phyloP scores from a whole-genome alignment of 2,329 filamentous ascomycete genomes.

The Xylariales sp. region DNA sequence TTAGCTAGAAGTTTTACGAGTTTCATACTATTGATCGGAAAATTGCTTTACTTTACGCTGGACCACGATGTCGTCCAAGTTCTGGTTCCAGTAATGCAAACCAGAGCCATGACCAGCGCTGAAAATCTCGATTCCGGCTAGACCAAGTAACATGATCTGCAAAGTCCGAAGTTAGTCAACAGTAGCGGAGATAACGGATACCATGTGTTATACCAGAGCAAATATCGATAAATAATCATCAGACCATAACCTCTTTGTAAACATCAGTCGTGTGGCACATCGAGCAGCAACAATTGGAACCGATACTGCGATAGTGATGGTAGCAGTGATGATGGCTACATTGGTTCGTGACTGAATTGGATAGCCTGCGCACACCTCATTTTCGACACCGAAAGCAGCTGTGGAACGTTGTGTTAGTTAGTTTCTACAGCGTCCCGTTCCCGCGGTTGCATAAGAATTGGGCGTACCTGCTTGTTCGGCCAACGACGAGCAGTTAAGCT shows the following conservation, averaged over 20 bases:
- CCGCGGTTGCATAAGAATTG: not conserved
- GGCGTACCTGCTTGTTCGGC: not conserved
- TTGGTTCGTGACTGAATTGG: not conserved
- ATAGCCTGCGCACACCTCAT: conserved; percentile 1
- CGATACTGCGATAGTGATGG: not conserved
- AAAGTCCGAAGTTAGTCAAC: not conserved
- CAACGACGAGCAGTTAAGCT: not conserved
- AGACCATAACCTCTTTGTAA: conserved; percentile 4
- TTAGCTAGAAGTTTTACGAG: not conserved
- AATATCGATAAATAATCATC: conserved; percentile 5
- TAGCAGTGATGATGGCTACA: conserved; percentile 1
- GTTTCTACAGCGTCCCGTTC: no score
- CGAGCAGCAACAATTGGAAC: conserved; percentile 2
- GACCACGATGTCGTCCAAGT: not conserved
- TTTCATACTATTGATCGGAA: not conserved
- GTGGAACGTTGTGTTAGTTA: not conserved
- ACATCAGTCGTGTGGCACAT: conserved; percentile 3
- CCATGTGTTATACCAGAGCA: not conserved
- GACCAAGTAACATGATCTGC: not conserved
- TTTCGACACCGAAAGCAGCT: conserved; percentile 1
- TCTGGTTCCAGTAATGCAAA: conserved; percentile 4
- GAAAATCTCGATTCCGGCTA: conserved; percentile 1
- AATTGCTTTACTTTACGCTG: conserved; percentile 2
- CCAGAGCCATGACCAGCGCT: not conserved
- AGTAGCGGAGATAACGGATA: not conserved